phyloP scores from a whole-genome alignment of 2,329 filamentous ascomycete species.

The Xylaria arbuscula region DNA sequence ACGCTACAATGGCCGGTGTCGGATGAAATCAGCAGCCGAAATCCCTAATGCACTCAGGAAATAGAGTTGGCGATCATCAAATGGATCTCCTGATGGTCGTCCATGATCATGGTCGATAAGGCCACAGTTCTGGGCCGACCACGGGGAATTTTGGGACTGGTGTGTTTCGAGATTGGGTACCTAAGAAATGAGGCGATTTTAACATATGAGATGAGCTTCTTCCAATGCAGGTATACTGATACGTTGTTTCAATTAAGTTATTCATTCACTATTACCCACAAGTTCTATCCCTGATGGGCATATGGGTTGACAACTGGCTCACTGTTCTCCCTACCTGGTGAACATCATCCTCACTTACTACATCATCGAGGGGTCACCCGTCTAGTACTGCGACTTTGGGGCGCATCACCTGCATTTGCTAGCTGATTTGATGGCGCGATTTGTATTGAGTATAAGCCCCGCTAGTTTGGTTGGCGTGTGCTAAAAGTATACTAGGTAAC shows the following conservation, averaged over 20 bases:
- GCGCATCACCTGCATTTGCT: constrained; percentile 28
- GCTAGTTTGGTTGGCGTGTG: neutral
- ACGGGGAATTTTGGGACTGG: neutral
- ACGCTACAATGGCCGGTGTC: no score
- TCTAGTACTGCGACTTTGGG: neutral
- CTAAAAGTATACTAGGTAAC: neutral
- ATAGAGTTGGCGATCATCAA: neutral
- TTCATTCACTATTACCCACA: neutral
- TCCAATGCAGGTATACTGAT: neutral
- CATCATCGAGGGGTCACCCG: constrained; percentile 30
- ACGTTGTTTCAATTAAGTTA: neutral
- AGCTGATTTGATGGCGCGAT: constrained; percentile 30
- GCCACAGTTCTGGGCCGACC: constrained; percentile 10
- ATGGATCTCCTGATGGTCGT: constrained; percentile 1
- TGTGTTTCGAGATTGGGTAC: neutral
- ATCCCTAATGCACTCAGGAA: no score
- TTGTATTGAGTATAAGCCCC: constrained; percentile 21
- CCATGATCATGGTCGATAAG: neutral
- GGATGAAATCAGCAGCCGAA: no score
- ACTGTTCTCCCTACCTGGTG: neutral
- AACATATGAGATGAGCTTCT: neutral
- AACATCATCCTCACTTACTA: constrained; percentile 4
- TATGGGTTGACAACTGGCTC: no score
- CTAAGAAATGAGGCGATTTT: neutral
- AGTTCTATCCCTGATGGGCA: neutral